These are phyloP conservation scores for Anastatica hierochuntica DNA, from an alignment of 345 rosid species.

Conservation along the genomic window DNA sequence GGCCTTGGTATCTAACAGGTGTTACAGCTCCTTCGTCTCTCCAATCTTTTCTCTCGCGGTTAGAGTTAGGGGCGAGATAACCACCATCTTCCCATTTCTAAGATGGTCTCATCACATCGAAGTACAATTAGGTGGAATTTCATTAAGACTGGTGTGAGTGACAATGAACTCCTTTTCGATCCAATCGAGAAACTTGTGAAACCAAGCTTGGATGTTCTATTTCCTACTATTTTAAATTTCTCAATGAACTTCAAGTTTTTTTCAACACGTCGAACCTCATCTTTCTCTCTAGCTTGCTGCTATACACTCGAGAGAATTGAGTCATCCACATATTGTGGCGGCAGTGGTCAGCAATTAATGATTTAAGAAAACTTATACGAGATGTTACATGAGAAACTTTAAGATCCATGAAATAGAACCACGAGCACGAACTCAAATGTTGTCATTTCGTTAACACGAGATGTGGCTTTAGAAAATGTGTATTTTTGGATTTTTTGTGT, in stretches of 20 bases:
- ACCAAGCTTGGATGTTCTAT: slow-evolving; percentile 36
- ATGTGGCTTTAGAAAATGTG: too few relatives aligned
- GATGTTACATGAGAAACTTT: slow-evolving; percentile 8
- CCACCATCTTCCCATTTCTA: slow-evolving; percentile 4
- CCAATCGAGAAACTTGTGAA: slow-evolving; percentile 44
- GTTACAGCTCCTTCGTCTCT: slow-evolving; percentile 28
- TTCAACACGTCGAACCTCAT: slow-evolving; percentile 25
- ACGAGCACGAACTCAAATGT: background rate
- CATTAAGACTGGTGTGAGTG: slow-evolving; percentile 27
- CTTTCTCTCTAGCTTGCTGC: slow-evolving; percentile 13
- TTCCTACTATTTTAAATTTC: slow-evolving; percentile 21
- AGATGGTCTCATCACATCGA: background rate
- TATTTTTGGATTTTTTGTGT: too few relatives aligned
- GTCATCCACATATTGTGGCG: slow-evolving; percentile 29
- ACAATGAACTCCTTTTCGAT: slow-evolving; percentile 43
- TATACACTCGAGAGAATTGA: slow-evolving; percentile 15
- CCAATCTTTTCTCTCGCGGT: slow-evolving; percentile 27
- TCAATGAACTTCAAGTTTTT: slow-evolving; percentile 30
- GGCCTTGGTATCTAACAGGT: slow-evolving; percentile 25
- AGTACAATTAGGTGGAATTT: background rate
- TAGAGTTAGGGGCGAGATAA: too few relatives aligned
- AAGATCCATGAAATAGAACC: background rate
- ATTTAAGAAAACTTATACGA: background rate
- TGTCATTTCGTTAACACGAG: too few relatives aligned
- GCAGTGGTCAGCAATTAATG: slow-evolving; percentile 6